Evolutionary conservation across 78 protist species (phyloP), one percentile per base, ranked within the genome.

Genomic region (Polysphondylium violaceum): DNA sequence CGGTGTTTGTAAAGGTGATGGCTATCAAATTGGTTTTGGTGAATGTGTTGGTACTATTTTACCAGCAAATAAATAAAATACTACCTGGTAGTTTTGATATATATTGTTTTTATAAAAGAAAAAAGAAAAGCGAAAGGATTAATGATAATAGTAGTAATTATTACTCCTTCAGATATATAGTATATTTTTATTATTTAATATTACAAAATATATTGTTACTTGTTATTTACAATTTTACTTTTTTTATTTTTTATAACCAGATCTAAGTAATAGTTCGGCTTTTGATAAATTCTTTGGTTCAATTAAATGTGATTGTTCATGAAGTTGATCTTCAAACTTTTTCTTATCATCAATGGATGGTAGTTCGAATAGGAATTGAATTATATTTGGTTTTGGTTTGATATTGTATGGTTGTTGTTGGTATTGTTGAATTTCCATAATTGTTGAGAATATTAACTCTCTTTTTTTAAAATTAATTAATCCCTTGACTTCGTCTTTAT

Each of bases 1-100:
- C 27, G 98, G 95, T 64, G 61, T 56, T 65, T 86, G 95, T 71
- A 86, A 87, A 63, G 96, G 96, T 60, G 68, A 96, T 19, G 98
- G 98, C 38, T 94, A 63, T 77, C 85, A 92, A 21, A 41, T 97
- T 36, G 99, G 99, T 41, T 96, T 97, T 59, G 99, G 99, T 75
- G 87, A 87, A 23, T 43, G 72, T 50, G 88, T 36, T 29, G 92
- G 89, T 29, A 43, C 77, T 3, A 61, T 78, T 41, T n/a, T 92
- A 25, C 95, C 95, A 51, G 90, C 92, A n/a, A 29, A 72, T 11
- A 72, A 72, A 72, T 29, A 8, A n/a, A n/a, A n/a, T n/a, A n/a
- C n/a, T n/a, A n/a, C n/a, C n/a, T n/a, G n/a, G n/a, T n/a, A n/a
- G n/a, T n/a, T n/a, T n/a, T n/a, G n/a, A n/a, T n/a, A 47, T 11